phyloP scores from a whole-genome alignment of 2,329 filamentous ascomycete species.

The Biscogniauxia mediterranea region DNA sequence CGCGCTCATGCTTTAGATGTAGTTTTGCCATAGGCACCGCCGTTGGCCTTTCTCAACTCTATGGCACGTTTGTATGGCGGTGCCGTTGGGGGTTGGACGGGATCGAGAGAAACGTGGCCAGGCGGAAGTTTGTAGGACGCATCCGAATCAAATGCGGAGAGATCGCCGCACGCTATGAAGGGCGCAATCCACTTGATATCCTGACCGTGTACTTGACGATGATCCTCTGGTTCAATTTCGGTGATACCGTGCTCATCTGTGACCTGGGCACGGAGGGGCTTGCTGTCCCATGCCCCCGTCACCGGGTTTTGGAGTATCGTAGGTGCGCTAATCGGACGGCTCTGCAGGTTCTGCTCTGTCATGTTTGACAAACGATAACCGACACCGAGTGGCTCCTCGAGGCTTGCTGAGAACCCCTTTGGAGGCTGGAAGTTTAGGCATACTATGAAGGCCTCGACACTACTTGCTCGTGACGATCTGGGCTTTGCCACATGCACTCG shows the following conservation, averaged over 20 bases:
- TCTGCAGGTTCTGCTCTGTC: conserved; percentile 42
- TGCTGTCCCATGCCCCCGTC: conserved; percentile 44
- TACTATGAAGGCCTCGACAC: conserved; percentile 94
- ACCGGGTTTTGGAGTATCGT: conserved; percentile 45
- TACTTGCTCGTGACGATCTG: conserved; percentile 89
- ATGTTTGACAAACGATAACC: conserved; percentile 53
- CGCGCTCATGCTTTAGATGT: conserved; percentile 34
- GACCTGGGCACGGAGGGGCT: conserved; percentile 14
- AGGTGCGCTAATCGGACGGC: conserved; percentile 41
- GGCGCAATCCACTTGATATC: conserved; percentile 82
- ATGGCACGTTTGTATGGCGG: conserved; percentile 91
- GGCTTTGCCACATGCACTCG: conserved; percentile 90
- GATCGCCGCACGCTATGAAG: conserved; percentile 94
- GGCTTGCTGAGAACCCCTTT: conserved; percentile 68
- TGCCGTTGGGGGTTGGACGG: conserved; percentile 91
- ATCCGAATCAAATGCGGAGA: conserved; percentile 93
- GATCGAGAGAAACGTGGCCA: conserved; percentile 82
- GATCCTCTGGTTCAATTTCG: conserved; percentile 52
- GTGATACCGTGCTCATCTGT: conserved; percentile 37
- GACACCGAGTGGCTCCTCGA: conserved; percentile 72
- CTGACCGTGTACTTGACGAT: conserved; percentile 33
- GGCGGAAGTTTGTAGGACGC: conserved; percentile 89
- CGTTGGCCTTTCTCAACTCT: conserved; percentile 74
- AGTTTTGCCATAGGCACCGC: conserved; percentile 76
- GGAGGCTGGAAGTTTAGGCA: conserved; percentile 87